Base-by-base conservation (phyloP, 805 yeast species). In the Ogataea naganishii region DNA sequence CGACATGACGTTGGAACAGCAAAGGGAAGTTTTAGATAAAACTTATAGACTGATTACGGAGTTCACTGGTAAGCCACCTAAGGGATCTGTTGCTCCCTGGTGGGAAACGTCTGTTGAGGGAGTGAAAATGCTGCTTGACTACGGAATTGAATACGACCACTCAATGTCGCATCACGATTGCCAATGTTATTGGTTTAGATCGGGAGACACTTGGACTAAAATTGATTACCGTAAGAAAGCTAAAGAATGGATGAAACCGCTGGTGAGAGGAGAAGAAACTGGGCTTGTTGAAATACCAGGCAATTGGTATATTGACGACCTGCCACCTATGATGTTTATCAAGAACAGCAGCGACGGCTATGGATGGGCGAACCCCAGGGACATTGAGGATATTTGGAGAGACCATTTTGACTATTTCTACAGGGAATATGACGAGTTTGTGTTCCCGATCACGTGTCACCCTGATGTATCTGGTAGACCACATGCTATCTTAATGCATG, bases 311-410 rank as follows among this genome's bases (percentile, higher is more conserved):
- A 44, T 56, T 13, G 62, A 56, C 31, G 62, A 56, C 32, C 38
- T 54, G 27, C 62, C 62, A 13, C 62, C 62, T n/a, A 55, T 55
- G 61, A 49, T 51, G 56, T 56, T 56, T 32, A 53, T 55, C 36
- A 55, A 55, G 30, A 45, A 45, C 27, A 41, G 39, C 14, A 39
- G 58, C 7, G 56, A 53, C 33, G 38, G 49, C 6, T 46, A 53
- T 30, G 62, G 62, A 8, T 56, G 55, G 47, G 55, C 51, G 20
- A 50, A 56, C 38, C 54, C 62, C 7, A 41, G 59, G 15, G 61
- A 51, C 24, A 43, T 56, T 13, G 62, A 56, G 36, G 58, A 55
- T 24, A 55, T 56, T 19, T 56, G 62, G 62, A 48, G 49, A 33
- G 62, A 56, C 35, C 61, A 56, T 30, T 56, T 56, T 31, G 61